Evolutionary conservation across 331 rosid genomes (phyloP).

Genomic region (Pyrus hybrid): DNA sequence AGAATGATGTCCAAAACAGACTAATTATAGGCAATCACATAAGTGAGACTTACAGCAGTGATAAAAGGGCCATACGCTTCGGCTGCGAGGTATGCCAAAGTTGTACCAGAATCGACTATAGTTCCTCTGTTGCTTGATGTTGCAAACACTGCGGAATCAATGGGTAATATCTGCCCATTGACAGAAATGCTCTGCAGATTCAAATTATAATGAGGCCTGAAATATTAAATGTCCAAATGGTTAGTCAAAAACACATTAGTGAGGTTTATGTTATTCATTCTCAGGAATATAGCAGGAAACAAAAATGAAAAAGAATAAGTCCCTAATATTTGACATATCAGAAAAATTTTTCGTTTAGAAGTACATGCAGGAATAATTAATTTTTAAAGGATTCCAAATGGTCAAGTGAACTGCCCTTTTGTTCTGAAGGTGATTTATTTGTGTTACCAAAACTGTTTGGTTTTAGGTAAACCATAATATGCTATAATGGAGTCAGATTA

Average conservation of each 20-base stretch:
- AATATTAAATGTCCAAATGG: constrained; percentile 10
- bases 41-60: constrained; percentile 54
- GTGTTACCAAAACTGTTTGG: not conserved
- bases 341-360: not conserved
- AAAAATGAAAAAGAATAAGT: not conserved
- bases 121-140: constrained; percentile 85
- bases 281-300: too few relatives aligned
- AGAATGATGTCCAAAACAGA: constrained; percentile 4
- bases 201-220: constrained; percentile 96
- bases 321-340: not conserved
- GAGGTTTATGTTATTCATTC: not conserved
- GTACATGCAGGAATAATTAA: not conserved
- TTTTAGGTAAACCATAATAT: too few relatives aligned
- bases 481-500: not conserved
- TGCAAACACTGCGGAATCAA: constrained; percentile 63
- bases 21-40: constrained; percentile 4
- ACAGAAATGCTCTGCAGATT: constrained; percentile 91
- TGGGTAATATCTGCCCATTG: constrained; percentile 51
- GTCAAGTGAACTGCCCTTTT: not conserved
- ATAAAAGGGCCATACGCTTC: constrained; percentile 76
- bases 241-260: constrained; percentile 14
- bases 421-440: too few relatives aligned
- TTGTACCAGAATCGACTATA: constrained; percentile 93
- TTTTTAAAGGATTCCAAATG: not conserved
- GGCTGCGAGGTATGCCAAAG: constrained; percentile 95